Evolutionary conservation across 345 rosid genomes (phyloP), one percentile per base, ranked within the genome.

Genomic region (Reutealis trisperma): DNA sequence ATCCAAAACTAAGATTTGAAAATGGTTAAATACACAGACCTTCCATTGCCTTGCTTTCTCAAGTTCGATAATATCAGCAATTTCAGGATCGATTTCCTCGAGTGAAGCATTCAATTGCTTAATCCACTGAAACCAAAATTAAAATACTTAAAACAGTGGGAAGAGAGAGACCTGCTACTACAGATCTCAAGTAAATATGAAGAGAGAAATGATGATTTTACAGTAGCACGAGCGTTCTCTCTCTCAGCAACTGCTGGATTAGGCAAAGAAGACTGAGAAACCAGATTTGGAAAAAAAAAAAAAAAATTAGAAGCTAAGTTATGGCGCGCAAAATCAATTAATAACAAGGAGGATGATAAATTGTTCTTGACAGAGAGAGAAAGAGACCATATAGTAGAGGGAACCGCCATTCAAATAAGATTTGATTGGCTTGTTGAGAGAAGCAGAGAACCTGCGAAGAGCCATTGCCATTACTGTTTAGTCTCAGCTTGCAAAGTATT

Each of bases 21-120:
- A 34, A 34, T 5, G 3, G 8, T 11, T 22, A 60, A 34, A 64
- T 16, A 37, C 15, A 41, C 5, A 37, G 71, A 91, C 99, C 97
- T 95, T 95, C 99, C 99, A 95, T 77, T 95, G 99, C 88, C 99
- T 87, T n/a, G 98, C 97, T 66, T 95, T 95, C 93, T 95, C 99
- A 64, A 87, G 93, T 74, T 95, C 98, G 42, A 95, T 93, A 45
- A 95, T 93, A 83, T 95, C 90, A 2, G 91, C 89, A 21, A 95
- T 85, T 80, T 95, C 98, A 1, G 98, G 99, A 88, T 95, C 98
- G 60, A 89, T 84, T 77, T 88, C 94, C 77, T 91, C 93, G 4
- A 95, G 85, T 19, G 94, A 87, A 55, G 92, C 87, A 84, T 93
- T 95, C 84, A 95, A 78, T 80, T 93, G 99, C 78, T 83, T 90